Evolutionary conservation across 2,329 filamentous ascomycete species (phyloP).

Genomic region (Metarhizium rileyi): DNA sequence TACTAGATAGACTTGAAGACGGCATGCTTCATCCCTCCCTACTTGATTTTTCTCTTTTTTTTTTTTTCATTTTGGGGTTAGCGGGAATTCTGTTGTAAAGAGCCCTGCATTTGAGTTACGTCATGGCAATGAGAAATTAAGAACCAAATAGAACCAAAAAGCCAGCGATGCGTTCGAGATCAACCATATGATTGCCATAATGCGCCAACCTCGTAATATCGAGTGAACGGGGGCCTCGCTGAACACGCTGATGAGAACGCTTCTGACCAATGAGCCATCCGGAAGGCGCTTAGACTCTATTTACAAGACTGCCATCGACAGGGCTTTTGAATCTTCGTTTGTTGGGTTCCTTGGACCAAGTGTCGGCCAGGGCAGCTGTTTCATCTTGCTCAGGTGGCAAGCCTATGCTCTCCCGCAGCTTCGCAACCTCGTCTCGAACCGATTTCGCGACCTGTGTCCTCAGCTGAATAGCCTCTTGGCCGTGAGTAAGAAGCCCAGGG

Average conservation of each 20-base stretch:
- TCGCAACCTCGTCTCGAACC: constrained; percentile 70
- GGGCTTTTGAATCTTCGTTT: constrained; percentile 40
- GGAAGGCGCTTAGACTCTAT: constrained; percentile 16
- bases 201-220: too few species aligned
- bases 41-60: background rate
- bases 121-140: background rate
- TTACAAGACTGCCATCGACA: constrained; percentile 43
- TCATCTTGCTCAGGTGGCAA: constrained; percentile 70
- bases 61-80: background rate
- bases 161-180: background rate
- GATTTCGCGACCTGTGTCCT: constrained; percentile 70
- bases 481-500: constrained; percentile 31
- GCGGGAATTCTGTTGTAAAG: background rate
- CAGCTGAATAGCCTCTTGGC: constrained; percentile 55
- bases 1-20: background rate
- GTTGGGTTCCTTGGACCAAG: constrained; percentile 53
- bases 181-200: too few species aligned
- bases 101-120: background rate
- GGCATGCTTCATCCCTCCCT: background rate
- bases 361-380: constrained; percentile 66
- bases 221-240: too few species aligned
- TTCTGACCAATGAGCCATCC: too few species aligned
- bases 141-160: background rate
- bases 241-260: too few species aligned
- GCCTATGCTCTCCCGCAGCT: constrained; percentile 62